Evolutionary conservation across 2,329 filamentous ascomycete genomes (phyloP).

Genomic region (Penicillium italicum): DNA sequence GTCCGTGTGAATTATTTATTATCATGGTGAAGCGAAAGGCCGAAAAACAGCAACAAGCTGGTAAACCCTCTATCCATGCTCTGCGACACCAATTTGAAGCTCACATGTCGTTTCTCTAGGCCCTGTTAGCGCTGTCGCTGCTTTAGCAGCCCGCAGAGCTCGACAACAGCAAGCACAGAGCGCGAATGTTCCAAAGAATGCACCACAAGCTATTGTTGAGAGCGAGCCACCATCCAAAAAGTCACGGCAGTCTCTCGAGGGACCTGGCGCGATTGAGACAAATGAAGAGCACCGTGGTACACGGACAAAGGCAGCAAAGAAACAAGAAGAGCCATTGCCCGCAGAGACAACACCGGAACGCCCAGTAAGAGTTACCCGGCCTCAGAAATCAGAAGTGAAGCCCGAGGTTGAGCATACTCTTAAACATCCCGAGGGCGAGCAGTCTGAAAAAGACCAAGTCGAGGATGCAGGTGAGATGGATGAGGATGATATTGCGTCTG

Average conservation of each 20-base stretch:
- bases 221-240: constrained; percentile 37
- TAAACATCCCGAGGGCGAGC: constrained; percentile 5
- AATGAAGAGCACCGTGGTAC: constrained; percentile 12
- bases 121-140: constrained; percentile 43
- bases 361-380: constrained; percentile 1
- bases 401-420: not conserved
- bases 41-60: constrained; percentile 35
- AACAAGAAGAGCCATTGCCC: constrained; percentile 15
- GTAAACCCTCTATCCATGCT: constrained; percentile 18
- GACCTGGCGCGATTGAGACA: constrained; percentile 10
- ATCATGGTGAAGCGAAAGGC: constrained; percentile 38
- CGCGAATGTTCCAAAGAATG: constrained; percentile 18
- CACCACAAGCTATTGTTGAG: constrained; percentile 15
- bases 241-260: constrained; percentile 29
- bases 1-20: constrained; percentile 1
- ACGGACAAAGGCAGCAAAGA: constrained; percentile 23
- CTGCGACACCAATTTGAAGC: constrained; percentile 10
- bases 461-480: constrained; percentile 20
- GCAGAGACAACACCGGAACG: constrained; percentile 10
- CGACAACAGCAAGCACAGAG: constrained; percentile 34
- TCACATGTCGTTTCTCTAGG: constrained; percentile 19
- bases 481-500: constrained; percentile 23
- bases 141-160: constrained; percentile 43
- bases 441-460: constrained; percentile 18
- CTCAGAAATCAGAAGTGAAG: constrained; percentile 4